Base-by-base conservation (phyloP, 306 rosid genomes). In the Dalbergia oliveri region DNA sequence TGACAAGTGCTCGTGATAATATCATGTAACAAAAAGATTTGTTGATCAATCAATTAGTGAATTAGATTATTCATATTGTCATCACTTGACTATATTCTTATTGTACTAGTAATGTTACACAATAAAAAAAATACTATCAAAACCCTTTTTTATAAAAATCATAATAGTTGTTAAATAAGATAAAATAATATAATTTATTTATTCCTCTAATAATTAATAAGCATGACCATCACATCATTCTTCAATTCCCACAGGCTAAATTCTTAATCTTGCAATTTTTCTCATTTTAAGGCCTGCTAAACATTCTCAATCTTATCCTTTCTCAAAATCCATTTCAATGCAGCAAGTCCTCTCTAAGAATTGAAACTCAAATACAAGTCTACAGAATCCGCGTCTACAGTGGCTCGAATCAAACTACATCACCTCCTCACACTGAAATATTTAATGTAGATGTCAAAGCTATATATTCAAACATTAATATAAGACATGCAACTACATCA, bases 31-130 rank as follows among this genome's bases (percentile, higher is more conserved):
- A 9, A 57, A 73, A 56, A 57, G 6, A 11, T 57, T 74, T 74
- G 58, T 16, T 35, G 45, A 64, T 64, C 21, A 64, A 15, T 45
- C 49, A 35, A 64, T 64, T 64, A 64, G 49, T 34, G 69, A 64
- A n/a, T 34, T 35, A 15, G 44, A 35, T 15, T 31, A 31, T 12
- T 5, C 16, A 61, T 31, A 11, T 26, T 26, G 41, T 26, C 66
- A 61, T 26, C 31, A 26, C 41, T 61, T 61, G 41, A 8, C 69
- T 15, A 35, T 64, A 64, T 35, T 63, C n/a, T 15, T 11, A 34
- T 1, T 34, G 68, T 63, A 37, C 41, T 37, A 37, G 41, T 37
- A 37, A 37, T 37, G 41, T 37, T 37, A 37, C 41, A 37, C 5
- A 37, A 37, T 3, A 37, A 37, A 37, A 37, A 37, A 37, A 37